These are phyloP conservation scores for Neocatenulostroma microsporum DNA, from an alignment of 2,329 filamentous ascomycete species.

Conservation along the genomic window DNA sequence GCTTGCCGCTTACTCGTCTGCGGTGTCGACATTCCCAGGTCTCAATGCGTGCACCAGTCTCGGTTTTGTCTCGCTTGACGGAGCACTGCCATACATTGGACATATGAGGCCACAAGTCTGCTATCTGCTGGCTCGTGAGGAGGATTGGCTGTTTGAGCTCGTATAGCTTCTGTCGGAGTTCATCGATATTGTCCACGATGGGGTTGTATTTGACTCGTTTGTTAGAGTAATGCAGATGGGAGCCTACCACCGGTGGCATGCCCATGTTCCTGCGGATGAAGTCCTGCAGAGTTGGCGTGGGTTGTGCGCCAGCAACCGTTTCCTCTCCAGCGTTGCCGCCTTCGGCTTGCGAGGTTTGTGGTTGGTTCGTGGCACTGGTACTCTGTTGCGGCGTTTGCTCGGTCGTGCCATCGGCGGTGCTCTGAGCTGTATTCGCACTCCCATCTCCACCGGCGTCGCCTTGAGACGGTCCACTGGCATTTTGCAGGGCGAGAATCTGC, in stretches of 20 bases:
- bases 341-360: too few species aligned
- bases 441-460: too few species aligned
- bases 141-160: conserved; percentile 14
- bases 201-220: conserved; percentile 17
- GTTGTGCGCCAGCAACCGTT: too few species aligned
- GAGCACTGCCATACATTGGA: conserved; percentile 16
- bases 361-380: not conserved
- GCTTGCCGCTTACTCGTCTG: conserved; percentile 9
- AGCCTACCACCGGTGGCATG: conserved; percentile 17
- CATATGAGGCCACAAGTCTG: conserved; percentile 21
- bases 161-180: conserved; percentile 18
- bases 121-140: conserved; percentile 19
- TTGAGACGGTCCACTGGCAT: not conserved
- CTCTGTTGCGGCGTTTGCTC: not conserved
- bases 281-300: not conserved
- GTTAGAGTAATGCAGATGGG: conserved; percentile 16
- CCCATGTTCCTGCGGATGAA: not conserved
- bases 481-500: not conserved
- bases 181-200: conserved; percentile 16
- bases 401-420: not conserved
- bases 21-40: conserved; percentile 17
- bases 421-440: too few species aligned
- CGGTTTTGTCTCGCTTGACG: conserved; percentile 7
- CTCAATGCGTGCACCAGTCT: conserved; percentile 15
- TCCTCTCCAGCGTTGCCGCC: too few species aligned